Percentiles rank a stretch among this genome's conserved stretches.
Conservation (phyloP, 148 eudicot species). For the Vaccinium myrtillus region DNA sequence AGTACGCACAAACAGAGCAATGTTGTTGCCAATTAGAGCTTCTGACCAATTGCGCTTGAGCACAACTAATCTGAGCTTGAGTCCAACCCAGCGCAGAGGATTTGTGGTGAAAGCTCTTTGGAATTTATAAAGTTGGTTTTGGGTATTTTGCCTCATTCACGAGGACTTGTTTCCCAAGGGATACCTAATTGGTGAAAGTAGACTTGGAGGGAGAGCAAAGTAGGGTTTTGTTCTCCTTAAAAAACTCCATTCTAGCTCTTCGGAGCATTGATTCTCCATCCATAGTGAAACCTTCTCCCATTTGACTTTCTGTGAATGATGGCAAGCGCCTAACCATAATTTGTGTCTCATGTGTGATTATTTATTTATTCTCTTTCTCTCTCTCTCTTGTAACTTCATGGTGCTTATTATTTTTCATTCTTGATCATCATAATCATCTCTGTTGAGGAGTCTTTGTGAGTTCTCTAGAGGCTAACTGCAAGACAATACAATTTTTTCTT, state of each 20-base stretch:
- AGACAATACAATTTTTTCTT: not conserved
- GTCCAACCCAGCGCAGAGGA: not conserved
- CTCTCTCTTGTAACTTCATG: not conserved
- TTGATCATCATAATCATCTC: not conserved
- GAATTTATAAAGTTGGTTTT: not conserved
- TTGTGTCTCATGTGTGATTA: not conserved
- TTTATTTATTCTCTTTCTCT: not conserved
- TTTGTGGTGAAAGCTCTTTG: not conserved
- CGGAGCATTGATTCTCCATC: not conserved
- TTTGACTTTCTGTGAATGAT: not conserved
- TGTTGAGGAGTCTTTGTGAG: not conserved
- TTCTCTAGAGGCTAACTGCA: not conserved
- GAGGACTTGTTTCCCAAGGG: not conserved
- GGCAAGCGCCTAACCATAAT: not conserved
- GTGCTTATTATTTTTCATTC: not conserved
- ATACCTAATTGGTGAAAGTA: not conserved
- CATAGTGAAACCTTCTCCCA: not conserved
- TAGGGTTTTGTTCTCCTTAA: not conserved
- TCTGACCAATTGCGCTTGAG: not conserved
- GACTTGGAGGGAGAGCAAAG: not conserved
- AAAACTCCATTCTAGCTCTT: not conserved
- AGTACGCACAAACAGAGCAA: not conserved
- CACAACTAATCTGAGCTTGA: not conserved
- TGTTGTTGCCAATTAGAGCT: not conserved
- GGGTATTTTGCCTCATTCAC: not conserved